Base-by-base conservation (phyloP, 2,329 filamentous ascomycete genomes). In the Tolypocladium amazonense region DNA sequence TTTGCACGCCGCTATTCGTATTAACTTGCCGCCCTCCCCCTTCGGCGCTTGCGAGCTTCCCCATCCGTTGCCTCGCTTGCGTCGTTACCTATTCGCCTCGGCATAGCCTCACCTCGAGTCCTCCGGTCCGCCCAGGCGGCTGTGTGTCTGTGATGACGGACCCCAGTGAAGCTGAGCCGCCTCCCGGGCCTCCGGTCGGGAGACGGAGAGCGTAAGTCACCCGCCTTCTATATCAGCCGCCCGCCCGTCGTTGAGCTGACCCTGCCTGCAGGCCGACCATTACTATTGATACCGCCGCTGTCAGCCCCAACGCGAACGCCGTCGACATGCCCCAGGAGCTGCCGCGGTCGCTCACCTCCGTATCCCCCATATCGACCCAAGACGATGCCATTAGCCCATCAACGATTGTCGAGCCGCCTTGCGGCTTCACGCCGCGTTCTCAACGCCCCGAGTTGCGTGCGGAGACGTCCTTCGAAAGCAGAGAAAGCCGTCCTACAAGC, bases 401-500 rank as follows among this genome's bases (percentile, higher is more conserved):
- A 9, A 74, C 72, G n/a, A 62, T 71, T 47, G 63, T 67, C 54
- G 74, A 76, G 38, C 69, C 72, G 15, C 60, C 63, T 59, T 63
- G 58, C 52, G 70, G 68, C 56, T 65, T 65, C 56, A 63, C 67
- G n/a, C 61, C 64, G 9, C 65, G 68, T 60, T 60, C 66, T 57
- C 60, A 64, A 14, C 62, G 64, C 59, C 67, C 68, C 47, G 81
- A 87, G 60, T 69, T 82, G 47, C 78, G 80, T 62, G 75, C 77
- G 18, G 77, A 81, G n/a, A 77, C 78, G 43, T 86, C 85, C 1
- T 87, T 88, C 65, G 87, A 89, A 25, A 85, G 80, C 71, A 81
- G 77, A 64, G 85, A 87, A 62, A 87, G 83, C 69, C 79, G 86
- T 60, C 88, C 88, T 1, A 87, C 83, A 15, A 90, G 87, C 64